Evolutionary conservation across 2,329 filamentous ascomycete genomes (phyloP), one percentile per base, ranked within the genome.

Genomic region (Simplicillium aogashimaense): DNA sequence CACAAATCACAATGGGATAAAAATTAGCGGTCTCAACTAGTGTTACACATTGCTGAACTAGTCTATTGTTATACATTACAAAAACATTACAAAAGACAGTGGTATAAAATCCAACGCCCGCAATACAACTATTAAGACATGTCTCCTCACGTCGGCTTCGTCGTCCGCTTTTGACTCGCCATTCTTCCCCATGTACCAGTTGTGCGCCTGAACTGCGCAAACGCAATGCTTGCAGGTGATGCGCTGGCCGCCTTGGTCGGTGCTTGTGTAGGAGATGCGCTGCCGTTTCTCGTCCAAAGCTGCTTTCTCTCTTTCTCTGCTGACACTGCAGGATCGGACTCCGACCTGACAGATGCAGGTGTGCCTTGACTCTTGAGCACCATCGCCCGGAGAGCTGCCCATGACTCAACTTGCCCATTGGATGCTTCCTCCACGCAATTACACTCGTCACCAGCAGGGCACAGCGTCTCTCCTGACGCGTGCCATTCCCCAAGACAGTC

Each of bases 401-500:
- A 79, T 15, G 72, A 76, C 54, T 81, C 78, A 8, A 81, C 69
- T 32, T 76, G 65, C 1, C 74, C 76, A 36, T 63, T 67, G 42
- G 62, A 64, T 1, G 77, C 76, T 45, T 79, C 71, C 12, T 71
- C 64, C 0, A 71, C 65, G 48, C 78, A 83, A 43, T 74, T 64
- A 50, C 78, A 83, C 52, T 81, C 78, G 50, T 81, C 78, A 2
- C 77, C 78, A 0, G 75, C 77, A 0, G 78, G 75, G 41, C 78
- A 83, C 36, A 69, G 57, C 2, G 60, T 69, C 54, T 78, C 74
- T 16, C 72, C 72, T 6, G 67, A 66, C 7, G 63, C 67, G 47
- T 77, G 72, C 74, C 76, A 79, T 50, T 76, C 72, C 3, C 65
- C 66, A 13, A 78, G 63, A 45, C 78, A 83, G 8, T 61, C 55